Conservation (phyloP, 257 asterid genomes). For the Solanum sitiens region DNA sequence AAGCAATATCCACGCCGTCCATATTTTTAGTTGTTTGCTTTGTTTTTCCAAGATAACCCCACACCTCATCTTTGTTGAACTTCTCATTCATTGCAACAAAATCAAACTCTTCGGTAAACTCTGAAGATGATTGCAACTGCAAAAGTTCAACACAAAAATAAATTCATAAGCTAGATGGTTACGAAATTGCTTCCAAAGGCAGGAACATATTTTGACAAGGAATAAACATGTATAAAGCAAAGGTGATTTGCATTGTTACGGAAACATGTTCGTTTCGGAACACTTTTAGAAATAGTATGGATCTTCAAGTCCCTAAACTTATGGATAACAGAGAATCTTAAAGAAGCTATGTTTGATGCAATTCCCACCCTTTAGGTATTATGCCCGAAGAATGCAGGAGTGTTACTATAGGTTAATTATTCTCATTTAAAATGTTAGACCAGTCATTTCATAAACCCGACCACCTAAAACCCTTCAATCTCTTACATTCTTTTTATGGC, state of each 20-base stretch:
- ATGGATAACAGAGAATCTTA: neutral
- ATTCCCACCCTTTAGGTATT: neutral
- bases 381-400: neutral
- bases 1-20: constrained; percentile 15
- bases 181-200: neutral
- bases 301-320: neutral
- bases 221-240: neutral
- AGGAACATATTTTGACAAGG: neutral
- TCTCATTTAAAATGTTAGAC: neutral
- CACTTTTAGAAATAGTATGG: neutral
- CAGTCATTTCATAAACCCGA: neutral
- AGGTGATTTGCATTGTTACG: neutral
- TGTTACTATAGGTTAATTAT: neutral
- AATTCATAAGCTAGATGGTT: neutral
- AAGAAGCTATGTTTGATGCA: neutral
- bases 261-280: neutral
- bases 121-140: constrained; percentile 25
- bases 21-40: constrained; percentile 27
- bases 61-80: constrained; percentile 70
- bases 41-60: constrained; percentile 68
- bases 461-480: neutral
- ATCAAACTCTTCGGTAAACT: constrained; percentile 59
- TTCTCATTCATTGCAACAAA: constrained; percentile 79
- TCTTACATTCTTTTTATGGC: neutral
- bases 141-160: neutral